A percentile compares a stretch with the other conserved stretches of the same genome.
Evolutionary conservation across 208 protist genomes (phyloP).

Genomic region (Crithidia fasciculata): DNA sequence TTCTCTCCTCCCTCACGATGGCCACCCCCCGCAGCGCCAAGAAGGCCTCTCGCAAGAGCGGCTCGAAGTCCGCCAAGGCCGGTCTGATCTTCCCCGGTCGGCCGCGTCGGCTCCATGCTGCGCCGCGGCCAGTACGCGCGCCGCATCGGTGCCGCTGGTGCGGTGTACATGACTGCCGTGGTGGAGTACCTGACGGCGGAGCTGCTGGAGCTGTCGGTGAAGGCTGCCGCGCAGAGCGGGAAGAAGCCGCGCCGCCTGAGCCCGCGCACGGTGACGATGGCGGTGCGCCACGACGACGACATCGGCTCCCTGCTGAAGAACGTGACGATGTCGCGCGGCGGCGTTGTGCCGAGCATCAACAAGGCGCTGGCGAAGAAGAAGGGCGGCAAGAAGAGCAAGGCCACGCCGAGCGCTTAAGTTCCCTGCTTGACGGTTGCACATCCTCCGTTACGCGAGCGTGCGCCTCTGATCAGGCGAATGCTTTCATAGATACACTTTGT

Average conservation of each 20-base stretch:
- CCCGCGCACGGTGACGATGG: slow-evolving; percentile 70
- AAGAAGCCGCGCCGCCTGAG: slow-evolving; percentile 71
- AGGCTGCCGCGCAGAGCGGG: slow-evolving; percentile 49
- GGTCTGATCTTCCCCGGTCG: slow-evolving; percentile 99
- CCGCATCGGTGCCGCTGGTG: slow-evolving; percentile 96
- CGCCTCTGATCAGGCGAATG: slow-evolving; percentile 7
- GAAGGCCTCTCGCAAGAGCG: slow-evolving; percentile 74
- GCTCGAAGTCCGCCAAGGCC: slow-evolving; percentile 93
- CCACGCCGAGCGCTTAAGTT: slow-evolving; percentile 33
- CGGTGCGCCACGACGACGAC: slow-evolving; percentile 79
- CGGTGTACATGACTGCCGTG: slow-evolving; percentile 98
- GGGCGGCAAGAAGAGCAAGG: slow-evolving; percentile 54
- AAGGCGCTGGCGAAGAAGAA: slow-evolving; percentile 84
- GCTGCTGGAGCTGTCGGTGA: slow-evolving; percentile 68
- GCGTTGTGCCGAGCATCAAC: slow-evolving; percentile 75
- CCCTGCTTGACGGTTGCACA: slow-evolving; percentile 1
- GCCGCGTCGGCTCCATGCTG: slow-evolving; percentile 96
- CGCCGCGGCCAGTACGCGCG: slow-evolving; percentile 95
- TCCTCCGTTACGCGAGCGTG: slow-evolving; percentile 2
- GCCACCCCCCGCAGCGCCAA: slow-evolving; percentile 70
- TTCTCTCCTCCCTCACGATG: slow-evolving; percentile 38
- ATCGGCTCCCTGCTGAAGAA: slow-evolving; percentile 45
- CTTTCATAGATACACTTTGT: slow-evolving; percentile 31
- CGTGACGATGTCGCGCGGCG: slow-evolving; percentile 79
- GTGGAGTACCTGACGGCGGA: slow-evolving; percentile 97